Conservation (phyloP, 2,329 filamentous ascomycete species). For the Epichloe sp. region DNA sequence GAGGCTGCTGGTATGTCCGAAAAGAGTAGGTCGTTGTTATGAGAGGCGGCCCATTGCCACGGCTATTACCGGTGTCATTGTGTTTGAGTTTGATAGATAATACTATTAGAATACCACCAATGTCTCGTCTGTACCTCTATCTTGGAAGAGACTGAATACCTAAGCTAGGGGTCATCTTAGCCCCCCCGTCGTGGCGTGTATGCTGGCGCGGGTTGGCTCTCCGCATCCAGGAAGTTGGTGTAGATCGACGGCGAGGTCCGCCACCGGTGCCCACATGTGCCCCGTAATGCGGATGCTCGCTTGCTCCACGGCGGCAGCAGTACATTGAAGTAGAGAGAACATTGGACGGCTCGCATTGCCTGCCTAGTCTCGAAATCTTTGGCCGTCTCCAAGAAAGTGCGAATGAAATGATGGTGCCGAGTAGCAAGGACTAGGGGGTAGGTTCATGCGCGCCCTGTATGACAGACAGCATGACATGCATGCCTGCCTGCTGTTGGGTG, state of each 20-base stretch:
- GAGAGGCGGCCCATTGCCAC: slow-evolving; percentile 7
- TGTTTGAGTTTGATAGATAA: too few relatives aligned
- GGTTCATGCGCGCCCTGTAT: too few relatives aligned
- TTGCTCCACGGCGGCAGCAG: neutral
- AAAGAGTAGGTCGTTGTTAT: neutral
- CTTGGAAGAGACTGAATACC: neutral
- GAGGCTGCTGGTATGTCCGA: slow-evolving; percentile 1
- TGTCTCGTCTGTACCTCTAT: neutral
- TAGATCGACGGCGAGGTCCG: neutral
- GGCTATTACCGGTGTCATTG: slow-evolving; percentile 7
- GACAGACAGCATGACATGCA: too few relatives aligned
- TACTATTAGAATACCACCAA: neutral
- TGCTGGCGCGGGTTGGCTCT: neutral
- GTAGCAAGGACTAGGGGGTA: too few relatives aligned
- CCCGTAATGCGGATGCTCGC: too few relatives aligned
- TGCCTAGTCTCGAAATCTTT: too few relatives aligned
- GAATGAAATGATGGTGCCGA: too few relatives aligned
- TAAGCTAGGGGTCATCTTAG: neutral
- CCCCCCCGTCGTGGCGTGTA: neutral
- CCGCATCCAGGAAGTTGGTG: neutral
- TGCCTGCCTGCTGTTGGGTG: too few relatives aligned
- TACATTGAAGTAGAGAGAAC: neutral
- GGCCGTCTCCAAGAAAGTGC: neutral
- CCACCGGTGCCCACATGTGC: too few relatives aligned
- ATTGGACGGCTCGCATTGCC: neutral